These are phyloP conservation scores for Skeletonema marinoi DNA, from an alignment of 108 stramenopile genomes.

Conservation along the genomic window DNA sequence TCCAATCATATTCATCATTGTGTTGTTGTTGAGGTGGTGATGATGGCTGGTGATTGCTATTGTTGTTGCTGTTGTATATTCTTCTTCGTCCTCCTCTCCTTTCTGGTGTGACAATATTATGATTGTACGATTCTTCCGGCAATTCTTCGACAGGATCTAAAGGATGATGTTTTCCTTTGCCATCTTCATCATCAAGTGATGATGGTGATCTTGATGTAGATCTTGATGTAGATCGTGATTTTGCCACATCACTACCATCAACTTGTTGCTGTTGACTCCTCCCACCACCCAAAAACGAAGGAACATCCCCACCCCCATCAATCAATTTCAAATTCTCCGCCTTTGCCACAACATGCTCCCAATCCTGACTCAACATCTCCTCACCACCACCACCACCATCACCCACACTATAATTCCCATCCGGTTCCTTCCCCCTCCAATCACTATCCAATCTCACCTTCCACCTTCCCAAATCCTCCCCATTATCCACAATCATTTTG, in stretches of 20 bases:
- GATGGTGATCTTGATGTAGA: background rate
- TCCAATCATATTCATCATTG: background rate
- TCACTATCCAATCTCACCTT: constrained; percentile 32
- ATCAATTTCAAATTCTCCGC: constrained; percentile 39
- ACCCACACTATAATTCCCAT: background rate
- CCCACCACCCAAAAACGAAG: background rate
- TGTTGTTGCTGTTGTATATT: background rate
- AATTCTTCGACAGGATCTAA: background rate
- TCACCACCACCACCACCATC: background rate
- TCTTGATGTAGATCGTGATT: too few species aligned
- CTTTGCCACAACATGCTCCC: constrained; percentile 33
- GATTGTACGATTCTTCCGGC: background rate
- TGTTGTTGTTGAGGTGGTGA: background rate
- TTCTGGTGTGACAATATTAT: background rate
- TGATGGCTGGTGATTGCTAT: background rate
- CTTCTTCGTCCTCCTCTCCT: background rate
- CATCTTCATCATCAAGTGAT: background rate
- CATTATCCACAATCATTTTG: constrained; percentile 29
- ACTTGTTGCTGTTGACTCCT: too few species aligned
- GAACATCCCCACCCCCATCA: background rate
- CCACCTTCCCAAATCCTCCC: constrained; percentile 36
- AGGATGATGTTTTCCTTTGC: background rate
- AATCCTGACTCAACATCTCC: background rate
- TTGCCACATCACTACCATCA: too few species aligned
- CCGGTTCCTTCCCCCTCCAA: constrained; percentile 32